Percentiles rank a stretch among this genome's conserved stretches.
Conservation (phyloP, 139 green algal species). For the Chlamydomonas sphaeroides region DNA sequence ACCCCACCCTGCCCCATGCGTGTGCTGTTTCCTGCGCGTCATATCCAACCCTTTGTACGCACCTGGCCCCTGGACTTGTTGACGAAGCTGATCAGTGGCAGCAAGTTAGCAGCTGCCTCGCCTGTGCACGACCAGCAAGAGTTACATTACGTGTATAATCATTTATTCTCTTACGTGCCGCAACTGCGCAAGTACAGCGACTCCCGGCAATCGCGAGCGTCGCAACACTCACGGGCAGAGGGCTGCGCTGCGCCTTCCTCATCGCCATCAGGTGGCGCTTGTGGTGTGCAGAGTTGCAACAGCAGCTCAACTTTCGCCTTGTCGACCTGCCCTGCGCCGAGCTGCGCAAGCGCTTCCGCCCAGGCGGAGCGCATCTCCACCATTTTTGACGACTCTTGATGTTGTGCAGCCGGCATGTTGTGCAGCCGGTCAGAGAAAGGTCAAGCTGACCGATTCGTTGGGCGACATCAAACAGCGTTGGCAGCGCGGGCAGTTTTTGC, state of each 20-base stretch:
- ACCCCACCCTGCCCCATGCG: background rate
- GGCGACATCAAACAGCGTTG: too few species aligned
- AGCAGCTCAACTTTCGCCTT: constrained; percentile 16
- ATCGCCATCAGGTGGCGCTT: background rate
- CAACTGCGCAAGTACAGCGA: background rate
- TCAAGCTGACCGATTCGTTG: too few species aligned
- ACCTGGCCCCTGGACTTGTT: constrained; percentile 36
- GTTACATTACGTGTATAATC: background rate
- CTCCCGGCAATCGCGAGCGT: background rate
- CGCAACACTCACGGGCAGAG: constrained; percentile 1
- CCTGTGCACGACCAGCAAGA: constrained; percentile 2
- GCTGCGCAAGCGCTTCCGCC: constrained; percentile 13
- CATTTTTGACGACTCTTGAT: too few species aligned
- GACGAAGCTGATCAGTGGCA: constrained; percentile 41
- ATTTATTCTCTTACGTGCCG: too few species aligned
- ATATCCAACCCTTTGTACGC: background rate
- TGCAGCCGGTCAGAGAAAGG: too few species aligned
- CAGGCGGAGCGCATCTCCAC: constrained; percentile 14
- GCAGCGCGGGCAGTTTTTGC: too few species aligned
- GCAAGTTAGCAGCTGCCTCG: background rate
- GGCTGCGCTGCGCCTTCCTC: too few species aligned
- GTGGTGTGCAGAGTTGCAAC: constrained; percentile 2
- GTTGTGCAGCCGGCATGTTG: background rate
- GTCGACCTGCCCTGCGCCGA: constrained; percentile 5
- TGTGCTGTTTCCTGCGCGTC: background rate